phyloP scores from a whole-genome alignment of 192 early-diverging fungal genomes.

The Podila clonocystis region DNA sequence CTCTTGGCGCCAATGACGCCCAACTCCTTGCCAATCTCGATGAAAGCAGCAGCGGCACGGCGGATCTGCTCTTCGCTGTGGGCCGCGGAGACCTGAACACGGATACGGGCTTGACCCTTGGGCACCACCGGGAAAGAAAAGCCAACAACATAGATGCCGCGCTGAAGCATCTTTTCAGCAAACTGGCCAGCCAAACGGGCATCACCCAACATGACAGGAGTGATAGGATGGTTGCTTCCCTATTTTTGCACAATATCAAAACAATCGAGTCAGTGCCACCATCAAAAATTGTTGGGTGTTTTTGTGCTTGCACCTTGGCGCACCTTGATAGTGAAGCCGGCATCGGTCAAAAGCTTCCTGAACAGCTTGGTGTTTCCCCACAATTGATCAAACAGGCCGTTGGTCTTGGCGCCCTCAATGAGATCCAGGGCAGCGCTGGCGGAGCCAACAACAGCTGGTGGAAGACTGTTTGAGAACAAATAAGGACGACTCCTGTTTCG shows the following conservation, averaged over 20 bases:
- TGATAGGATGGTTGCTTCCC: slow-evolving; percentile 68
- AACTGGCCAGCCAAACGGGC: slow-evolving; percentile 82
- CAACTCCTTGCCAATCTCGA: slow-evolving; percentile 47
- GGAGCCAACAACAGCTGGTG: slow-evolving; percentile 90
- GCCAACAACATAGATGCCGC: slow-evolving; percentile 94
- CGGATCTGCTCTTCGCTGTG: slow-evolving; percentile 83
- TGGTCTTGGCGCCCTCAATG: slow-evolving; percentile 60
- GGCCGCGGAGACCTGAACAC: slow-evolving; percentile 95
- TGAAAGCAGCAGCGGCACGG: slow-evolving; percentile 81
- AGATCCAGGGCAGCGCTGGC: slow-evolving; percentile 67
- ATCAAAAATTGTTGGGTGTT: too few relatives aligned
- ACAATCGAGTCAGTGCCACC: not conserved
- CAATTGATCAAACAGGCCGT: slow-evolving; percentile 60
- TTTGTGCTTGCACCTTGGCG: too few relatives aligned
- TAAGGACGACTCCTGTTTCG: slow-evolving; percentile 94
- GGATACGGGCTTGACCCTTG: slow-evolving; percentile 92
- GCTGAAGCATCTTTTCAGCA: slow-evolving; percentile 88
- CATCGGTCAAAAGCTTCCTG: slow-evolving; percentile 63
- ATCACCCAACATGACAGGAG: slow-evolving; percentile 95
- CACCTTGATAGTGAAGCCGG: slow-evolving; percentile 71
- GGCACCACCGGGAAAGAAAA: slow-evolving; percentile 98
- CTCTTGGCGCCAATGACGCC: slow-evolving; percentile 41
- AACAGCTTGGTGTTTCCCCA: slow-evolving; percentile 71
- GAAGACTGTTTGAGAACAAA: slow-evolving; percentile 97
- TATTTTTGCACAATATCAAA: not conserved